Evolutionary conservation across 2,329 filamentous ascomycete species (phyloP).

Genomic region (Scedosporium aurantiacum): DNA sequence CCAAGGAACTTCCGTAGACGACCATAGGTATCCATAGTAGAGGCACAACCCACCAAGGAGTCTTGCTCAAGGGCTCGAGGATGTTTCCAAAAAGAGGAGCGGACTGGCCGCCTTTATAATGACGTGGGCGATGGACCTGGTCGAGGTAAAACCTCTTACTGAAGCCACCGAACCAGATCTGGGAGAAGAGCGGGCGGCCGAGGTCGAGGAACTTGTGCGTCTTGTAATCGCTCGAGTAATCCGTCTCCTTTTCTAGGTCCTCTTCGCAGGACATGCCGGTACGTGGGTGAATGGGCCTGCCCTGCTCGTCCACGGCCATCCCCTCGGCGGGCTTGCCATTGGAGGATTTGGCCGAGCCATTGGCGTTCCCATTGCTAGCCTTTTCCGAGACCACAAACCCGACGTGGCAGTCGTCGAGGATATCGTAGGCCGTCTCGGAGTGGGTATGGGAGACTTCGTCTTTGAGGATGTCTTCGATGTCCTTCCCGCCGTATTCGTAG

Average conservation of each 20-base stretch:
- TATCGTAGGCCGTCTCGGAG: slow-evolving; percentile 76
- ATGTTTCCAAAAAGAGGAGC: slow-evolving; percentile 96
- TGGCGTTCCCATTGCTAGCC: slow-evolving; percentile 27
- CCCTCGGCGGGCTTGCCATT: slow-evolving; percentile 20
- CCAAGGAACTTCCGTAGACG: slow-evolving; percentile 57
- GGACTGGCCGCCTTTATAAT: slow-evolving; percentile 88
- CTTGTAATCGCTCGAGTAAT: slow-evolving; percentile 64
- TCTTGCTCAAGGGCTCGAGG: slow-evolving; percentile 92
- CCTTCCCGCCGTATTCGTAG: slow-evolving; percentile 65
- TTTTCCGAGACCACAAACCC: slow-evolving; percentile 55
- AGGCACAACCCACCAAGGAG: slow-evolving; percentile 87
- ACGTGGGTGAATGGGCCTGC: slow-evolving; percentile 36
- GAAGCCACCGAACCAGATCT: slow-evolving; percentile 83
- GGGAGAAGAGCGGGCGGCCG: slow-evolving; percentile 69
- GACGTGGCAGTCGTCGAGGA: slow-evolving; percentile 48
- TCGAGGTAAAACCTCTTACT: slow-evolving; percentile 93
- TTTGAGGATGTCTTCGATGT: slow-evolving; percentile 42
- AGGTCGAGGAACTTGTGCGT: slow-evolving; percentile 91
- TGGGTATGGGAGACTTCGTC: slow-evolving; percentile 59
- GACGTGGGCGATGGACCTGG: slow-evolving; percentile 87
- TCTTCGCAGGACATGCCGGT: slow-evolving; percentile 88
- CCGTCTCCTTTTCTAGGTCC: slow-evolving; percentile 79
- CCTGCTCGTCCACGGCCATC: slow-evolving; percentile 16
- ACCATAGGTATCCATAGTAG: slow-evolving; percentile 75
- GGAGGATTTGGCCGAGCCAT: slow-evolving; percentile 15